These are phyloP conservation scores for Emergomyces pasteurianus DNA, from an alignment of 2,329 filamentous ascomycete genomes.

Conservation along the genomic window DNA sequence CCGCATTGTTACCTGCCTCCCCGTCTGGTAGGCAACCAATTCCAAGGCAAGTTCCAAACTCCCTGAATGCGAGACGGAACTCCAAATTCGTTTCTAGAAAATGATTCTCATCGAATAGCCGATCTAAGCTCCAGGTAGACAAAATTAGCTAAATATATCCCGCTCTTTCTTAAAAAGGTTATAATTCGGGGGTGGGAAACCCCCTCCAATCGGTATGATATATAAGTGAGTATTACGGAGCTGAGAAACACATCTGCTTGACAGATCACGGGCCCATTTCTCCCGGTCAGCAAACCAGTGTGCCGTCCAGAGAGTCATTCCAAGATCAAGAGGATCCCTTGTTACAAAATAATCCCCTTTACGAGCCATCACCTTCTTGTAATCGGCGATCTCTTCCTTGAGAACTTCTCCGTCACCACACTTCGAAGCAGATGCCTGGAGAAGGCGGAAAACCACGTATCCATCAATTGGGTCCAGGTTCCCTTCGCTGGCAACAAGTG, in stretches of 20 bases:
- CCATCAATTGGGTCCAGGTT: slow-evolving; percentile 47
- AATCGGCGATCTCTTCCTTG: slow-evolving; percentile 41
- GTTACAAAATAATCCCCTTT: slow-evolving; percentile 36
- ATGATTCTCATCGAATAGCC: slow-evolving; percentile 24
- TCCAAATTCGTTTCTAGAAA: slow-evolving; percentile 25
- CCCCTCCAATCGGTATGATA: neutral
- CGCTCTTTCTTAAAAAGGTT: neutral
- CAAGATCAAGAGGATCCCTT: slow-evolving; percentile 43
- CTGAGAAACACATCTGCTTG: slow-evolving; percentile 24
- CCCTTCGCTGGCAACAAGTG: slow-evolving; percentile 41
- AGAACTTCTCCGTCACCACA: slow-evolving; percentile 25
- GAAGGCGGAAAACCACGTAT: slow-evolving; percentile 38
- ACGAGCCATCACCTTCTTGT: slow-evolving; percentile 36
- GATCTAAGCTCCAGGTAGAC: slow-evolving; percentile 14
- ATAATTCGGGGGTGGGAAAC: neutral
- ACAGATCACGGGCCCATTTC: slow-evolving; percentile 36
- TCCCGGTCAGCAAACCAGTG: slow-evolving; percentile 40
- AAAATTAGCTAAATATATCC: neutral
- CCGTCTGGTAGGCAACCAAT: slow-evolving; percentile 28
- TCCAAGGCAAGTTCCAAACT: slow-evolving; percentile 44
- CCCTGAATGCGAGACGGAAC: slow-evolving; percentile 40
- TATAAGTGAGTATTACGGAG: slow-evolving; percentile 20
- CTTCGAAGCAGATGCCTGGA: slow-evolving; percentile 32
- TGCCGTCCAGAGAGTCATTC: slow-evolving; percentile 47
- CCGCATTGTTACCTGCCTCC: slow-evolving; percentile 22